Evolutionary conservation across 2,329 filamentous ascomycete genomes (phyloP).

Genomic region (Monosporascus sp.): DNA sequence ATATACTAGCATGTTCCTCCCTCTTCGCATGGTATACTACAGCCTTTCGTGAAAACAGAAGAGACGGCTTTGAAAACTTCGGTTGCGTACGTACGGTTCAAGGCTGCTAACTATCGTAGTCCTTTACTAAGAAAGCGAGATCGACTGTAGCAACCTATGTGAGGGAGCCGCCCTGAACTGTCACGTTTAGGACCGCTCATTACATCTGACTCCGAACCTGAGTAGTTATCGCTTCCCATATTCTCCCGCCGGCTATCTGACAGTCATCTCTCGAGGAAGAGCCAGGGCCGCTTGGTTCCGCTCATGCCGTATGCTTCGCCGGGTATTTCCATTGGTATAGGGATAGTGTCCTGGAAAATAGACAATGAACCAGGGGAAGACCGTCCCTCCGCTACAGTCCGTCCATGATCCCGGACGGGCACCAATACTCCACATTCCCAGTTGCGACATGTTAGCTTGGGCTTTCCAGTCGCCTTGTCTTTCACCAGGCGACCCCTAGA

Average conservation of each 20-base stretch:
- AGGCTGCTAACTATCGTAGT: too few relatives aligned
- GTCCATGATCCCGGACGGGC: conserved; percentile 37
- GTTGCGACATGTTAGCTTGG: conserved; percentile 80
- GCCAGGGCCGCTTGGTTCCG: conserved; percentile 23
- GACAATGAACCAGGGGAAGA: conserved; percentile 6
- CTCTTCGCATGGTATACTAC: too few relatives aligned
- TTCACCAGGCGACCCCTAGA: conserved; percentile 70
- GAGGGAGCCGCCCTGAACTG: too few relatives aligned
- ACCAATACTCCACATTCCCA: conserved; percentile 94
- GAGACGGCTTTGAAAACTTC: too few relatives aligned
- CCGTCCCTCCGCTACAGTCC: conserved; percentile 5
- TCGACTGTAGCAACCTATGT: too few relatives aligned
- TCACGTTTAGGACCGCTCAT: too few relatives aligned
- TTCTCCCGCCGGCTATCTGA: not conserved
- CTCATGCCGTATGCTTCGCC: conserved; percentile 23
- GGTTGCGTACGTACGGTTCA: too few relatives aligned
- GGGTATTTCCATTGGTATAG: conserved; percentile 38
- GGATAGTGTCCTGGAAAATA: conserved; percentile 32
- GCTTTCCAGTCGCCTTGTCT: conserved; percentile 59
- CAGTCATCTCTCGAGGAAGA: conserved; percentile 21
- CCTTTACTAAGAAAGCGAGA: too few relatives aligned
- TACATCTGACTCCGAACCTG: too few relatives aligned
- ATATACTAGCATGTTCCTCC: too few relatives aligned
- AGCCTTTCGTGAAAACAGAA: too few relatives aligned
- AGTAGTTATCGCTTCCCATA: too few relatives aligned